Base-by-base conservation (phyloP, 441 rosid species). In the Geranium incanum region DNA sequence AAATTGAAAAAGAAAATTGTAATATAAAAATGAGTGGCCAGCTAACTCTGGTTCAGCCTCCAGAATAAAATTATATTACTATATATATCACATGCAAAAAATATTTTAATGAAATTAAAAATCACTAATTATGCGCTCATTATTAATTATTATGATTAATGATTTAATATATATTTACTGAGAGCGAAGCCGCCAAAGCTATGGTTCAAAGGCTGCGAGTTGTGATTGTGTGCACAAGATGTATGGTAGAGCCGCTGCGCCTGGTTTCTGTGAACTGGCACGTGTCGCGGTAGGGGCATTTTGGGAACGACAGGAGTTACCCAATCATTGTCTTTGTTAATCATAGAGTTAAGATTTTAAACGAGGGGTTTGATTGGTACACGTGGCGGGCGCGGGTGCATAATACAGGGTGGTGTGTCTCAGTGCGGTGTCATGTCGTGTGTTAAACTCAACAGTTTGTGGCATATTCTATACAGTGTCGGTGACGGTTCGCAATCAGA, bases 21-120 rank as follows among this genome's bases (percentile, higher is more conserved):
- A 75, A 74, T 66, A 84, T 70, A 76, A 75, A 83, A 84, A 86
- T 80, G 82, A 85, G 89, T 77, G 87, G 91, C 84, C 96, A 86
- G 92, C 94, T 86, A 86, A 85, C 84, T 59, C 45, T 78, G 82
- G 82, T 75, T 81, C 76, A 76, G 83, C 74, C 81, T 69, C 74
- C 78, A 76, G 78, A 72, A 68, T 66, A 43, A n/a, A 72, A 68
- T 66, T 37, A n/a, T 38, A 6, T 6, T 45, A 6, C 12, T 45
- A 45, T 45, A 45, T 45, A 45, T 45, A 45, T 23, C 33, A 23
- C 43, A 38, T 38, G 5, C 43, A 38, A 3, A 38, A 3, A 38
- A 3, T 4, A 38, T 38, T 38, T 38, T 38, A 38, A 38, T 0
- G 7, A 38, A 3, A 38, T 38, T 8, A 5, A 38, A 38, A 3